Percentiles rank a stretch among this genome's conserved stretches.
Conservation (phyloP, 495 filamentous ascomycete species). For the Baudoinia panamericana region DNA sequence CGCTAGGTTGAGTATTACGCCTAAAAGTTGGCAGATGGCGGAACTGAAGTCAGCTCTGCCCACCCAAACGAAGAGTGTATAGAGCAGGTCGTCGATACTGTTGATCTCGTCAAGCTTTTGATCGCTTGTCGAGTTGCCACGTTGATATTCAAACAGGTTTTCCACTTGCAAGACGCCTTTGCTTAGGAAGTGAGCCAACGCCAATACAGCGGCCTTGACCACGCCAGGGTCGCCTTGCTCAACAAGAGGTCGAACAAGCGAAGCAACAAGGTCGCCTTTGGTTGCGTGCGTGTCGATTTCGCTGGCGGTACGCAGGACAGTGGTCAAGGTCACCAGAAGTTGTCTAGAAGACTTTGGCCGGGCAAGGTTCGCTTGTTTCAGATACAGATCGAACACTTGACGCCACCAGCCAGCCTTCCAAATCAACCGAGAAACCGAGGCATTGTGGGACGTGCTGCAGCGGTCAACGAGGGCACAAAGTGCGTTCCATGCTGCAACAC, state of each 20-base stretch:
- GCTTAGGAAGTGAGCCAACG: conserved; percentile 44
- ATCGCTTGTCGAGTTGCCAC: neutral
- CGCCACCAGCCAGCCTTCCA: conserved; percentile 35
- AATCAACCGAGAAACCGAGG: conserved; percentile 26
- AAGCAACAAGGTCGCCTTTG: neutral
- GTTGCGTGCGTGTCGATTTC: neutral
- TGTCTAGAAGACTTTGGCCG: conserved; percentile 65
- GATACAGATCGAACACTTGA: conserved; percentile 52
- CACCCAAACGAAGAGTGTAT: conserved; percentile 48
- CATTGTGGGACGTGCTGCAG: conserved; percentile 26
- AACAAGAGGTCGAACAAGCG: neutral
- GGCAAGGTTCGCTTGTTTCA: conserved; percentile 60
- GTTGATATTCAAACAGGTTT: neutral
- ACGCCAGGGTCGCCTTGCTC: conserved; percentile 35
- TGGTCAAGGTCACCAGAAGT: conserved; percentile 34
- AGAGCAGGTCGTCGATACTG: conserved; percentile 28
- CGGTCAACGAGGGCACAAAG: conserved; percentile 26
- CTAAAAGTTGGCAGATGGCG: conserved; percentile 49
- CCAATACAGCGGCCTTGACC: conserved; percentile 51
- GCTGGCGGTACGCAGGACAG: neutral
- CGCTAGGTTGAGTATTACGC: too few relatives aligned
- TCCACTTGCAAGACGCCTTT: conserved; percentile 35
- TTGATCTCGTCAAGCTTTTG: neutral
- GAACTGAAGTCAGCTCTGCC: conserved; percentile 47
- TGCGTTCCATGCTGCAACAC: conserved; percentile 30